phyloP scores from a whole-genome alignment of 352 stramenopile genomes.

The Aphanomyces stellatus region DNA sequence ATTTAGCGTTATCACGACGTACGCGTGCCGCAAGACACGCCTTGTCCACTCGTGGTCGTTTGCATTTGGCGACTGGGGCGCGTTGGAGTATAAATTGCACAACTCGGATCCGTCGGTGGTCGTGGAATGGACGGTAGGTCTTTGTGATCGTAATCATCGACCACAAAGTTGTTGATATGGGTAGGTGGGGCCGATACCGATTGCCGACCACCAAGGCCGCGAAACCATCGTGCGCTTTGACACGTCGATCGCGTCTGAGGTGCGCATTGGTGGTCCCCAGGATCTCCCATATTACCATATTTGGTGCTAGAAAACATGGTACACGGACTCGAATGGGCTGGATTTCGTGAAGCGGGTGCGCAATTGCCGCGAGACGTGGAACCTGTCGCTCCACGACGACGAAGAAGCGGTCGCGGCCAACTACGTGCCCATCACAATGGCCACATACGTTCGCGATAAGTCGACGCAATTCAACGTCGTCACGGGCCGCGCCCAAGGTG shows the following conservation, averaged over 20 bases:
- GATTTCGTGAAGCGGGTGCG: conserved; percentile 89
- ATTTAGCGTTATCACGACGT: not conserved
- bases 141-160: not conserved
- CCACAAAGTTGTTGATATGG: not conserved
- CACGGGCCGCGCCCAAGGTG: conserved; percentile 90
- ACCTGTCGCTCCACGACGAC: conserved; percentile 81
- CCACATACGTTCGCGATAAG: conserved; percentile 89
- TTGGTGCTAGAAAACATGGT: conserved; percentile 36
- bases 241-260: conserved; percentile 36
- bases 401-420: conserved; percentile 93
- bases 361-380: conserved; percentile 85
- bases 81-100: conserved; percentile 85
- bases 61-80: conserved; percentile 82
- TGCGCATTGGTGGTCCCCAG: not conserved
- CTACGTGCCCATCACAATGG: conserved; percentile 96
- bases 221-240: conserved; percentile 93
- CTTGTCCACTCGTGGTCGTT: conserved; percentile 54
- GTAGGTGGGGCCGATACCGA: conserved; percentile 31
- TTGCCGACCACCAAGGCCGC: conserved; percentile 84
- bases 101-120: not conserved
- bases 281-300: not conserved
- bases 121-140: not conserved
- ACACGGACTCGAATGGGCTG: conserved; percentile 94
- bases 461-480: conserved; percentile 79
- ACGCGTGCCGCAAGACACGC: conserved; percentile 27